Evolutionary conservation across 176 grass and related monocot species (phyloP).

Genomic region (Oryza longistaminata): DNA sequence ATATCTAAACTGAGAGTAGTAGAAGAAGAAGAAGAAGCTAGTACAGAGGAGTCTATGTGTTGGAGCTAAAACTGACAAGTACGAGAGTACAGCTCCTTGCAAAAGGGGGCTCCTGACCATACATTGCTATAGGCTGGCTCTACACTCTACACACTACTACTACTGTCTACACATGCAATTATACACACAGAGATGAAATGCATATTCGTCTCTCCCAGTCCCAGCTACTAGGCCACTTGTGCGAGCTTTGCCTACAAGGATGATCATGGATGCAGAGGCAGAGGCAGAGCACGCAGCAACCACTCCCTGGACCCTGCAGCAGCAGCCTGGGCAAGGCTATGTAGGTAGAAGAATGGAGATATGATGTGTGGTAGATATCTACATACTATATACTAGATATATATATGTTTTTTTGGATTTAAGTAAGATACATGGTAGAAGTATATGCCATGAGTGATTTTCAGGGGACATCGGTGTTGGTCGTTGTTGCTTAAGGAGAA

Average conservation of each 20-base stretch:
- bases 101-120: background rate
- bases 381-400: no score
- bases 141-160: conserved; percentile 17
- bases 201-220: background rate
- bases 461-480: no score
- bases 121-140: conserved; percentile 19
- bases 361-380: background rate
- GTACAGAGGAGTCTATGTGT: background rate
- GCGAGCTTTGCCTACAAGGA: background rate
- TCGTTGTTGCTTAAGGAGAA: no score
- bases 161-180: background rate
- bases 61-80: conserved; percentile 52
- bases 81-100: conserved; percentile 30
- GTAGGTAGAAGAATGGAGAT: background rate
- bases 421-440: no score
- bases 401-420: no score
- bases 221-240: conserved; percentile 3
- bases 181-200: background rate
- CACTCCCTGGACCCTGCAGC: conserved; percentile 1
- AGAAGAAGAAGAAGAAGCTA: no score
- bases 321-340: background rate
- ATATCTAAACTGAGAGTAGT: background rate
- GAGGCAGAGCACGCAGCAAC: background rate
- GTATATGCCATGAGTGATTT: no score
- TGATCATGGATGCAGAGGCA: background rate